Evolutionary conservation across 2,329 filamentous ascomycete genomes (phyloP).

Genomic region (Colletotrichum noveboracense): DNA sequence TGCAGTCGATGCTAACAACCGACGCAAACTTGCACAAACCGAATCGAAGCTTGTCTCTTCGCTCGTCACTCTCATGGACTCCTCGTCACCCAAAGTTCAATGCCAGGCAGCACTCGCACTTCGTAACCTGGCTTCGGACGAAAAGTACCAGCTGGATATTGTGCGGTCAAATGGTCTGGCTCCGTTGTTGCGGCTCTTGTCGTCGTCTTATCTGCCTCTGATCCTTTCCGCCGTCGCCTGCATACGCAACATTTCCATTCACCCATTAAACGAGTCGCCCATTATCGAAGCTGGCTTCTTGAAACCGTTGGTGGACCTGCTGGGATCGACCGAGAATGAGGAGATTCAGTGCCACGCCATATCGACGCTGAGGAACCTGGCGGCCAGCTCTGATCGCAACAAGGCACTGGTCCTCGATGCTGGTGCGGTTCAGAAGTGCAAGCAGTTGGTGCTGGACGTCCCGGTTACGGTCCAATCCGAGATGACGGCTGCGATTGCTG

Average conservation of each 20-base stretch:
- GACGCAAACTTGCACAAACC: conserved; percentile 87
- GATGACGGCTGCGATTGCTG: conserved; percentile 99
- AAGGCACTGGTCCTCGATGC: conserved; percentile 97
- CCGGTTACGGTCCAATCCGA: conserved; percentile 95
- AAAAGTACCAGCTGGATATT: conserved; percentile 98
- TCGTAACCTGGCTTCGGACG: conserved; percentile 93
- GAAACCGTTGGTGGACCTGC: conserved; percentile 88
- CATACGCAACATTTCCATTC: conserved; percentile 98
- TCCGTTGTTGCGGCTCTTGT: conserved; percentile 85
- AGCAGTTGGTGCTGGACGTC: conserved; percentile 91
- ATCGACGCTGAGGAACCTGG: conserved; percentile 92
- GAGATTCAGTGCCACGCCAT: conserved; percentile 99
- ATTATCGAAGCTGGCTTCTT: conserved; percentile 98
- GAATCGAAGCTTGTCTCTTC: conserved; percentile 93
- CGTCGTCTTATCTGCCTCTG: conserved; percentile 93
- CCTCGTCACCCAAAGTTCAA: conserved; percentile 95
- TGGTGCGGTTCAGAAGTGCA: conserved; percentile 97
- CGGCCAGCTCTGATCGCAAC: conserved; percentile 96
- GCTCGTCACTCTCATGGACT: conserved; percentile 95
- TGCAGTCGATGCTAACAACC: conserved; percentile 89
- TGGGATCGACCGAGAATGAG: conserved; percentile 96
- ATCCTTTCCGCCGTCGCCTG: conserved; percentile 97
- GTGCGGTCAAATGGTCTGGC: conserved; percentile 86
- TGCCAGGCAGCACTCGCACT: conserved; percentile 95
- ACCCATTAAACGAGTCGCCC: conserved; percentile 95